These are phyloP conservation scores for Fraxinus floribunda DNA, from an alignment of 305 asterid genomes.

Conservation along the genomic window DNA sequence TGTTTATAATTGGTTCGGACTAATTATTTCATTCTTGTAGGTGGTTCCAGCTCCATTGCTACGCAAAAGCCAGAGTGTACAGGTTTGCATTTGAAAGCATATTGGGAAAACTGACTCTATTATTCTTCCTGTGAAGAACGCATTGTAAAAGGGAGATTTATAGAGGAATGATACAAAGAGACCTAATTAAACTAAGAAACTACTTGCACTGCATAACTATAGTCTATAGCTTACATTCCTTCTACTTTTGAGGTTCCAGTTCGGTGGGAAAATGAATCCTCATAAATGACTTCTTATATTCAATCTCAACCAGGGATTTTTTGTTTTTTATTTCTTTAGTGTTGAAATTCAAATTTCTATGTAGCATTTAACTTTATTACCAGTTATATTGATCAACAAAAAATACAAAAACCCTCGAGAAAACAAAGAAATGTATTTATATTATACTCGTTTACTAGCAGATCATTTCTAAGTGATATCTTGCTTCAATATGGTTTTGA, in stretches of 20 bases:
- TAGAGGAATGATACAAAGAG: not conserved
- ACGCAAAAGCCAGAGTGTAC: conserved; percentile 52
- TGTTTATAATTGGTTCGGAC: conserved; percentile 27
- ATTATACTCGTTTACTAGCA: not conserved
- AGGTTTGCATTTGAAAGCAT: conserved; percentile 52
- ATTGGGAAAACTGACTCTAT: conserved; percentile 67
- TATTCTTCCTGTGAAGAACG: not conserved
- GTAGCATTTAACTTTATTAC: not conserved
- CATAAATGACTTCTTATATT: not conserved
- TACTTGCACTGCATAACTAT: not conserved
- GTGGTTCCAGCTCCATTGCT: conserved; percentile 51
- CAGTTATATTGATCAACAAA: not conserved
- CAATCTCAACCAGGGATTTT: not conserved
- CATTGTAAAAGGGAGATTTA: conserved; percentile 1
- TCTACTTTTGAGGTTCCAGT: not conserved
- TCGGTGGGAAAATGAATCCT: not conserved
- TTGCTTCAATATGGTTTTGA: not conserved
- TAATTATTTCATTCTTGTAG: conserved; percentile 36
- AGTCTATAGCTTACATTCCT: not conserved
- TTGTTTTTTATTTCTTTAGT: not conserved
- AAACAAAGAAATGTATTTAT: not conserved
- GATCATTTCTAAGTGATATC: not conserved
- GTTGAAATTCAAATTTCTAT: not conserved
- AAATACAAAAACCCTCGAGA: not conserved
- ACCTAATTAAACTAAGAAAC: not conserved